Base-by-base conservation (phyloP, 306 rosid genomes). In the Dryas alaskensis region DNA sequence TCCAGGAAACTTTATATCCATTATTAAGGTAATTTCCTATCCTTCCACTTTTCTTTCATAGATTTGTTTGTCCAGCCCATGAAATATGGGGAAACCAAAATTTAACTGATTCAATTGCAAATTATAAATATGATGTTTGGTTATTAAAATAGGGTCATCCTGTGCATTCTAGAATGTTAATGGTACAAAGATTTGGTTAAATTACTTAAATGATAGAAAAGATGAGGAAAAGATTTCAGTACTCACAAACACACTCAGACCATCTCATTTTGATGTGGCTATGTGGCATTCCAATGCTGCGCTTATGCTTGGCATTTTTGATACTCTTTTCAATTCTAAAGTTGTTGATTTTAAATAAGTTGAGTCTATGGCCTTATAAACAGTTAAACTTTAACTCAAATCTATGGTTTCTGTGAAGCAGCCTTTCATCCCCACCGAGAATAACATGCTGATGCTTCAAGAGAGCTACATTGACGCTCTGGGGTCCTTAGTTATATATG, bases 401-500 rank as follows among this genome's bases (percentile, higher is more conserved):
- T 79, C 7, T 4, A 19, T 52, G 45, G 25, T 72, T 57, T 11
- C 7, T 75, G 40, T 81, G 79, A 45, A 10, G 76, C 85, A 93
- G 98, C 92, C 92, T 7, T 75, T 73, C 17, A 25, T 76, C 14
- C 83, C 84, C 0, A 48, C 43, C 0, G 90, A 87, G 76, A 72
- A 74, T 48, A 70, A 81, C 22, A 52, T 78, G 71, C 14, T 84
- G 69, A 78, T 90, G 44, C 75, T 90, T 5, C 96, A 89, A 90
- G 97, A 93, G 70, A 75, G 86, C 65, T 85, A 74, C 46, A 66
- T 44, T 40, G 89, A 89, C 73, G 19, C 70, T 3, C 43, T 80
- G 75, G 97, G 83, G 64, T 81, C 81, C 4, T 7, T 80, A 54
- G 19, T 90, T 17, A 63, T 89, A 0, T 93, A 82, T 75, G 87